These are phyloP conservation scores for Sporormia fimetaria DNA, from an alignment of 495 filamentous ascomycete genomes.

Conservation along the genomic window DNA sequence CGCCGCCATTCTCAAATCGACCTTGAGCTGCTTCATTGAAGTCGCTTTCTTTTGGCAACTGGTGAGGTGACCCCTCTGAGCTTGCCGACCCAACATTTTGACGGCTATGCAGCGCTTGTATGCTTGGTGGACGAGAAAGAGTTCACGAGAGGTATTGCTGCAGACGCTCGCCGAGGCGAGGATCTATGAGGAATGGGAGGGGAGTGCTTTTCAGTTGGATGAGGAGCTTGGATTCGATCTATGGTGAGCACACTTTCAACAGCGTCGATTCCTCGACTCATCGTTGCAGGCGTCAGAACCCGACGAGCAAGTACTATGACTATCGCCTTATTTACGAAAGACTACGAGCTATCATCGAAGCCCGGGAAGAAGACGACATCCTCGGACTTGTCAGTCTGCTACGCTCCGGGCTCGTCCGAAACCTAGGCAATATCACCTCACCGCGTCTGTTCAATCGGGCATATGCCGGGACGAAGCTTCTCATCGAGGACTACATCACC, in stretches of 20 bases:
- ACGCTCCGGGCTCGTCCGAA: slow-evolving; percentile 77
- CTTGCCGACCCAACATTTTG: slow-evolving; percentile 3
- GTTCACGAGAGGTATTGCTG: slow-evolving; percentile 42
- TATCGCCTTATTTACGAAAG: slow-evolving; percentile 76
- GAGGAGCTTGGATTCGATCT: slow-evolving; percentile 64
- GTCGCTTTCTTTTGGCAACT: slow-evolving; percentile 32
- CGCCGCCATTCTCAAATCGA: slow-evolving; percentile 16
- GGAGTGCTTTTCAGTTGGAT: slow-evolving; percentile 67
- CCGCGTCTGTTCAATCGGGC: slow-evolving; percentile 75
- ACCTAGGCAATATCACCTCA: slow-evolving; percentile 79
- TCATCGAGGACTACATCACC: slow-evolving; percentile 86
- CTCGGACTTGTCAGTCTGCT: slow-evolving; percentile 65
- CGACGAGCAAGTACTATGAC: slow-evolving; percentile 73
- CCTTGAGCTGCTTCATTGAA: slow-evolving; percentile 26
- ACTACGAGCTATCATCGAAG: slow-evolving; percentile 55
- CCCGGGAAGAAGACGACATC: slow-evolving; percentile 67
- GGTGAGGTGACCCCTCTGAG: slow-evolving; percentile 17
- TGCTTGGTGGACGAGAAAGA: slow-evolving; percentile 45
- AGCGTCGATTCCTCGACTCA: neutral
- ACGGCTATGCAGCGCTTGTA: slow-evolving; percentile 40
- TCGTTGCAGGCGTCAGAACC: slow-evolving; percentile 54
- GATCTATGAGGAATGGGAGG: slow-evolving; percentile 75
- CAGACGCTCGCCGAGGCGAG: slow-evolving; percentile 50
- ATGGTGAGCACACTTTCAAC: slow-evolving; percentile 44
- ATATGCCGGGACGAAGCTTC: slow-evolving; percentile 77